phyloP scores from a whole-genome alignment of 345 rosid genomes.

The Pugionium dolabratum region DNA sequence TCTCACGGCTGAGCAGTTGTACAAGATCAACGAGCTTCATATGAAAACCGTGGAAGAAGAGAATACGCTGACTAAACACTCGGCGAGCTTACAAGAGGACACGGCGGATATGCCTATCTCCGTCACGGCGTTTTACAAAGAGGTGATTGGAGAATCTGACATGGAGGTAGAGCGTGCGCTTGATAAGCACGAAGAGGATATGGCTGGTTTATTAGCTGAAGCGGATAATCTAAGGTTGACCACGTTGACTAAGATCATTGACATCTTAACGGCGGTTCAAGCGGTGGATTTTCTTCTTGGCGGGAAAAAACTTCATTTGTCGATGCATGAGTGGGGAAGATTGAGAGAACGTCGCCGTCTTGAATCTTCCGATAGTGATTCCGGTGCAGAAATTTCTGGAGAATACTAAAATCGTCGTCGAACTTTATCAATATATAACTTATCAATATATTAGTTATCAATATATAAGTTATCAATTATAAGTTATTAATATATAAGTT shows the following conservation, averaged over 20 bases:
- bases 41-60: conserved; percentile 39
- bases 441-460: no score
- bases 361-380: conserved; percentile 16
- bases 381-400: not conserved
- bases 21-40: conserved; percentile 42
- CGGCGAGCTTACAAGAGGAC: conserved; percentile 52
- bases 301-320: conserved; percentile 46
- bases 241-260: conserved; percentile 38
- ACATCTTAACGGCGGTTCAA: conserved; percentile 41
- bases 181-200: conserved; percentile 31
- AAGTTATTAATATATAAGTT: no score
- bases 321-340: not conserved
- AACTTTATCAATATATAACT: not conserved
- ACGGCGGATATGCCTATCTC: conserved; percentile 45
- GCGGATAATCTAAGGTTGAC: conserved; percentile 48
- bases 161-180: conserved; percentile 39
- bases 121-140: conserved; percentile 29
- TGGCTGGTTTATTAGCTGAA: conserved; percentile 38
- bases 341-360: conserved; percentile 37
- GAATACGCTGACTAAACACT: conserved; percentile 33
- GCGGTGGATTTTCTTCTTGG: conserved; percentile 46
- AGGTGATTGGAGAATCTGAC: conserved; percentile 23
- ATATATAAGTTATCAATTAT: no score
- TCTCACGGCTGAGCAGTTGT: conserved; percentile 40
- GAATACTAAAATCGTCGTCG: not conserved